These are phyloP conservation scores for Aspergillus luchuensis DNA, from an alignment of 2,329 filamentous ascomycete genomes.

Conservation along the genomic window DNA sequence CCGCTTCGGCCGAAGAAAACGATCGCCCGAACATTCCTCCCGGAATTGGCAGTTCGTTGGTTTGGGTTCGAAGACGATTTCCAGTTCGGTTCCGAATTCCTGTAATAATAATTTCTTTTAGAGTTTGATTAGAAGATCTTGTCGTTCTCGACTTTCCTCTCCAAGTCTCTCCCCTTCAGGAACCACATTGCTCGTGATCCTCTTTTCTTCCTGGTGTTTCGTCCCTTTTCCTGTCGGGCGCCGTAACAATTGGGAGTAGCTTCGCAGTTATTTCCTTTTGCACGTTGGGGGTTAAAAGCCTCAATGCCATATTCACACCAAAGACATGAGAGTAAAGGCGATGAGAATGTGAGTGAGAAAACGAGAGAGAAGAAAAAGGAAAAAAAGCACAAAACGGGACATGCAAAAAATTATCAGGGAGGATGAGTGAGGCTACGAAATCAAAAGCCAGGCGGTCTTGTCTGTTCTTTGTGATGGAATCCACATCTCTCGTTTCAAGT, in stretches of 20 bases:
- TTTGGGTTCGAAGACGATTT: not conserved
- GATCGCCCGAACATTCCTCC: slow-evolving; percentile 3
- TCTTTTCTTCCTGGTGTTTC: not conserved
- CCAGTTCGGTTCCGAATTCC: not conserved
- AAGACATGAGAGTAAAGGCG: too few species aligned
- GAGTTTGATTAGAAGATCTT: not conserved
- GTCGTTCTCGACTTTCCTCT: not conserved
- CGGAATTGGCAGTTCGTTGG: not conserved
- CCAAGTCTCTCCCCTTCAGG: not conserved
- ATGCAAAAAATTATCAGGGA: not conserved
- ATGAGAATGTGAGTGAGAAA: too few species aligned
- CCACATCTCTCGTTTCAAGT: not conserved
- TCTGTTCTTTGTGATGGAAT: not conserved
- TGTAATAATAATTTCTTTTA: not conserved
- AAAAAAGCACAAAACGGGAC: not conserved
- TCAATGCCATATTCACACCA: too few species aligned
- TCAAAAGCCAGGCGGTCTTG: not conserved
- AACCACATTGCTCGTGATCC: not conserved
- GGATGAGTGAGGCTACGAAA: not conserved
- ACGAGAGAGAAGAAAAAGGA: too few species aligned
- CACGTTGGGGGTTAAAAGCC: too few species aligned
- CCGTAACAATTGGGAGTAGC: too few species aligned
- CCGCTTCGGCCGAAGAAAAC: slow-evolving; percentile 9
- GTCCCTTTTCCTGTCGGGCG: too few species aligned
- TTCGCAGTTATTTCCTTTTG: too few species aligned